Conservation (phyloP, 768 basidiomycete species). For the Tulasnella sp. region DNA sequence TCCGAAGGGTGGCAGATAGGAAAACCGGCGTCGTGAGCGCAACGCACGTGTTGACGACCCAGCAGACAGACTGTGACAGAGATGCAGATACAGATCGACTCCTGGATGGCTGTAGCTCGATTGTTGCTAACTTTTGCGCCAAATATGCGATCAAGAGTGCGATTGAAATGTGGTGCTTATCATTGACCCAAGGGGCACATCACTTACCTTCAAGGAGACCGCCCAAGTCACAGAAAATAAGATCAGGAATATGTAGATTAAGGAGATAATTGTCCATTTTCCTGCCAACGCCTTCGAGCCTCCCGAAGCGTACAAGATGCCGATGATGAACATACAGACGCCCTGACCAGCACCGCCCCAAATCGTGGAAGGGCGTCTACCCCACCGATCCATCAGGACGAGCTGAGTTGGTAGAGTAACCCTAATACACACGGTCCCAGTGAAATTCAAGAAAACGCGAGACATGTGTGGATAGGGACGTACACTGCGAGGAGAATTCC, state of each 20-base stretch:
- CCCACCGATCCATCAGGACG: slow-evolving; percentile 31
- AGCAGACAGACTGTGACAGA: slow-evolving; percentile 33
- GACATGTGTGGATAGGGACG: too few relatives aligned
- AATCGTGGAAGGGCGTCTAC: slow-evolving; percentile 32
- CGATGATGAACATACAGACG: slow-evolving; percentile 33
- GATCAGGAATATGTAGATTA: slow-evolving; percentile 39
- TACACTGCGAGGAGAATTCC: slow-evolving; percentile 34
- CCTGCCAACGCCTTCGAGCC: slow-evolving; percentile 26
- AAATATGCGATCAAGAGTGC: not conserved
- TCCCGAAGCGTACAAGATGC: slow-evolving; percentile 33
- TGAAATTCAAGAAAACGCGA: too few relatives aligned
- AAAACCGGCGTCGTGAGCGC: slow-evolving; percentile 39
- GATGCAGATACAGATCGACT: slow-evolving; percentile 35
- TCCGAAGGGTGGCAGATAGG: slow-evolving; percentile 34
- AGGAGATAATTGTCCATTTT: slow-evolving; percentile 33
- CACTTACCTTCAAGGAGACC: slow-evolving; percentile 23
- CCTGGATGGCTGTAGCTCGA: slow-evolving; percentile 38
- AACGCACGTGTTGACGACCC: slow-evolving; percentile 35
- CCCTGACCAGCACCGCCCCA: slow-evolving; percentile 34
- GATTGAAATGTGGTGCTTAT: not conserved
- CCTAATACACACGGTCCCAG: too few relatives aligned
- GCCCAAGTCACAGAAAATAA: slow-evolving; percentile 37
- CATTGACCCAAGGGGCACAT: not conserved
- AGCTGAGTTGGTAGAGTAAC: slow-evolving; percentile 32
- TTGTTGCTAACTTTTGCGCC: slow-evolving; percentile 27